Percentiles rank a stretch among this genome's conserved stretches.
These are phyloP conservation scores for Aspergillus bombycis DNA, from an alignment of 2,329 filamentous ascomycete species.

Conservation along the genomic window DNA sequence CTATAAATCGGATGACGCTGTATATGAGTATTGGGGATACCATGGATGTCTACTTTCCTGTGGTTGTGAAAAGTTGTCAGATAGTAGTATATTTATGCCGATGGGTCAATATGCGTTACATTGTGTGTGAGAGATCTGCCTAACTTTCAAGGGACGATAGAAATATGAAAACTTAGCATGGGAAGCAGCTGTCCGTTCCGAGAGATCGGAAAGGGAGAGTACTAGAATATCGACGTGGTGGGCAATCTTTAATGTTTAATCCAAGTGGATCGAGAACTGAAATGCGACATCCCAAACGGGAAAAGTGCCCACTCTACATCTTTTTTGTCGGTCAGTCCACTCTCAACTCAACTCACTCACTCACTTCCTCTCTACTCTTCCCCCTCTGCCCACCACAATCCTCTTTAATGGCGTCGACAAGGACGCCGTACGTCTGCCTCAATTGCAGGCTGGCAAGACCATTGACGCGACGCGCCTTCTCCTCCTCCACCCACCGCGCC, in stretches of 20 bases:
- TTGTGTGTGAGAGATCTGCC: no score
- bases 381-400: neutral
- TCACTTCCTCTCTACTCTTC: conserved; percentile 9
- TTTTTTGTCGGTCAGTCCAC: conserved; percentile 5
- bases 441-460: conserved; percentile 33
- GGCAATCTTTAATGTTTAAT: neutral
- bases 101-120: neutral
- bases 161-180: neutral
- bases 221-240: neutral
- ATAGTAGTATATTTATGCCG: neutral
- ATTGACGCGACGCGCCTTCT: conserved; percentile 18
- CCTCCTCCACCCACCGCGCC: conserved; percentile 23
- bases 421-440: conserved; percentile 37
- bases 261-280: neutral
- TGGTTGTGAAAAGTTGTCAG: neutral
- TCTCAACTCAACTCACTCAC: no score
- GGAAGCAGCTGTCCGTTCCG: neutral
- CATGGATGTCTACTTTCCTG: neutral
- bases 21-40: neutral
- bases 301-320: conserved; percentile 17
- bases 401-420: conserved; percentile 27
- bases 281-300: conserved; percentile 12
- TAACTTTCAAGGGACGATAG: neutral
- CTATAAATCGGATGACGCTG: neutral
- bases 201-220: neutral